phyloP scores from a whole-genome alignment of 2,329 filamentous ascomycete species.

The Phyllosticta citriasiana region DNA sequence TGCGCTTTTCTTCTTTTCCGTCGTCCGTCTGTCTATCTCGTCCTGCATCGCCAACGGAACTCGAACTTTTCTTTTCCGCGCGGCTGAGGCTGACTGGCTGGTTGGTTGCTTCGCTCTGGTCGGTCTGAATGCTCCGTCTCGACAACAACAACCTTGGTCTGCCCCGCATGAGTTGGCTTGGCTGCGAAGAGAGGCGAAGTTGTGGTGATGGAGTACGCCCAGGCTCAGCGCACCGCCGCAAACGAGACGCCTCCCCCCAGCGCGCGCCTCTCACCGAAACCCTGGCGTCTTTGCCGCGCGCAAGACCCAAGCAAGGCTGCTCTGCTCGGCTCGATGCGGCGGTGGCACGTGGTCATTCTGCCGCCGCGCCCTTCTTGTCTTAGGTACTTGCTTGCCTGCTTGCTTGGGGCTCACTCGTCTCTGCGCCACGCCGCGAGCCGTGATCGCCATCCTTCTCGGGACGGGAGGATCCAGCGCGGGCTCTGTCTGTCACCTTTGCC shows the following conservation, averaged over 20 bases:
- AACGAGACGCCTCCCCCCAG: not conserved
- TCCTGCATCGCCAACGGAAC: not conserved
- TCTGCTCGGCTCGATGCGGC: not conserved
- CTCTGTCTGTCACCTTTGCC: not conserved
- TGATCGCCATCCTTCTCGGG: not conserved
- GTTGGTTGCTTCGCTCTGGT: not conserved
- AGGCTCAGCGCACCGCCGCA: not conserved
- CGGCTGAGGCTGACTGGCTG: not conserved
- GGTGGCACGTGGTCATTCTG: not conserved
- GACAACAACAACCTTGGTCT: not conserved
- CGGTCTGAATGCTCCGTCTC: not conserved
- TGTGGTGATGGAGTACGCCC: too few species aligned
- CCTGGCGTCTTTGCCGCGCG: not conserved
- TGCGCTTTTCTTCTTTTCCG: not conserved
- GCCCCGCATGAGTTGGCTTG: not conserved
- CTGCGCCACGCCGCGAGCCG: not conserved
- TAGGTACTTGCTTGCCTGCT: too few species aligned
- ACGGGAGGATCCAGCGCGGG: not conserved
- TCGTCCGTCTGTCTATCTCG: not conserved
- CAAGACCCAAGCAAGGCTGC: not conserved
- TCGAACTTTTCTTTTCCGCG: not conserved
- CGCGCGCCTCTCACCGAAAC: not conserved
- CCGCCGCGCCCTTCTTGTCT: not conserved
- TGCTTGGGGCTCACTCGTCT: not conserved
- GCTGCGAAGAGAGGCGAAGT: too few species aligned